Conservation (phyloP, 371 early-diverging fungal species). For the Mortierella polycephala region DNA sequence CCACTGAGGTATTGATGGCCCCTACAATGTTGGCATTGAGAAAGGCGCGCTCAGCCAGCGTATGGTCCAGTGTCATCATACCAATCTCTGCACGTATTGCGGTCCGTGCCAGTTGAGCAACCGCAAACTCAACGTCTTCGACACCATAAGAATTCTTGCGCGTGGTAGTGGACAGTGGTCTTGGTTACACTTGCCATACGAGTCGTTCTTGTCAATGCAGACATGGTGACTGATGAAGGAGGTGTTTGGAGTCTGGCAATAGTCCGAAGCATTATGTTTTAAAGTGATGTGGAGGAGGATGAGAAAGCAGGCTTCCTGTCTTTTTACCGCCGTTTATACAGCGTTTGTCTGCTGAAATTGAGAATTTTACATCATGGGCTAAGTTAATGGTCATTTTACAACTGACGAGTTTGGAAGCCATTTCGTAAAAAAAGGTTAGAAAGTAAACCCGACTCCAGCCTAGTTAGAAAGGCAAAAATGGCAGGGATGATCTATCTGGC, state of each 20-base stretch:
- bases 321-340: no score
- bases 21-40: slow-evolving; percentile 92
- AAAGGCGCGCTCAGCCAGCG: slow-evolving; percentile 91
- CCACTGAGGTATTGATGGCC: slow-evolving; percentile 91
- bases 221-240: not conserved
- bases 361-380: no score
- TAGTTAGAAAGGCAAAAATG: no score
- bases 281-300: no score
- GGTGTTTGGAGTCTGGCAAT: not conserved
- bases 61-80: slow-evolving; percentile 94
- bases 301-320: no score
- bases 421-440: no score
- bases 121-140: slow-evolving; percentile 91
- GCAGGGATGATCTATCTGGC: no score
- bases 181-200: slow-evolving; percentile 1
- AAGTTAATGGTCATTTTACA: no score
- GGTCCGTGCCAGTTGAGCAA: slow-evolving; percentile 95
- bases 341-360: no score
- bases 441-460: no score
- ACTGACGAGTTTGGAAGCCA: no score
- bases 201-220: not conserved
- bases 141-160: slow-evolving; percentile 83
- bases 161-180: not conserved
- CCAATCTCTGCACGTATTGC: slow-evolving; percentile 98
- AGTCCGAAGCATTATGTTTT: slow-evolving; percentile 7